phyloP scores from a whole-genome alignment of 805 yeast genomes.

The Yamadazyma philogaea region DNA sequence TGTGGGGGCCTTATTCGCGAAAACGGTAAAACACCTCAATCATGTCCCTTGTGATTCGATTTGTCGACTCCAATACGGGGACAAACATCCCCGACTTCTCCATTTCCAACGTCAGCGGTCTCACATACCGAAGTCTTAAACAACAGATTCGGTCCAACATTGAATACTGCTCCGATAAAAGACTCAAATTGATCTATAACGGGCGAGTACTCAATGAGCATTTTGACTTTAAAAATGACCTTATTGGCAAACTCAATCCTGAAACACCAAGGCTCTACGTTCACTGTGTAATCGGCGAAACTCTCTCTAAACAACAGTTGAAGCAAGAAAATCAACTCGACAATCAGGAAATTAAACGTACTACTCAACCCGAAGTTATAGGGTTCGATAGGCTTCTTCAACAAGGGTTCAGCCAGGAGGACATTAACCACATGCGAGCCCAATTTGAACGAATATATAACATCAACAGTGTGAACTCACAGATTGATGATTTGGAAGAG shows the following conservation, averaged over 20 bases:
- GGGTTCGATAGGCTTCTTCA: slow-evolving; percentile 83
- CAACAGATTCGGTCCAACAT: slow-evolving; percentile 27
- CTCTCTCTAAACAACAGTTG: slow-evolving; percentile 51
- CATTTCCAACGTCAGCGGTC: background rate
- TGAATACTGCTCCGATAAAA: slow-evolving; percentile 30
- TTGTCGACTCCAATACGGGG: slow-evolving; percentile 15
- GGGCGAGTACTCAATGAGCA: slow-evolving; percentile 63
- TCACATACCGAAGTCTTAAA: slow-evolving; percentile 8
- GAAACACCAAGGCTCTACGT: slow-evolving; percentile 47
- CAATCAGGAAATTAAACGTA: slow-evolving; percentile 40
- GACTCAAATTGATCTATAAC: slow-evolving; percentile 64
- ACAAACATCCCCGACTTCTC: slow-evolving; percentile 10
- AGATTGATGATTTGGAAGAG: slow-evolving; percentile 38
- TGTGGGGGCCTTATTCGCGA: background rate
- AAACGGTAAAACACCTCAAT: background rate
- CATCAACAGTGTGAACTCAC: slow-evolving; percentile 22
- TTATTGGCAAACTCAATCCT: slow-evolving; percentile 8
- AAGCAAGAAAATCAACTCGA: slow-evolving; percentile 59
- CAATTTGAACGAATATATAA: slow-evolving; percentile 76
- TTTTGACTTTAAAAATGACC: slow-evolving; percentile 52
- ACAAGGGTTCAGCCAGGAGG: slow-evolving; percentile 81
- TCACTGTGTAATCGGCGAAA: slow-evolving; percentile 78
- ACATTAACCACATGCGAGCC: slow-evolving; percentile 63
- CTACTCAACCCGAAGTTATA: slow-evolving; percentile 64
- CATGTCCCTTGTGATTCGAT: slow-evolving; percentile 9